Percentiles rank a stretch among this genome's conserved stretches.
These are phyloP conservation scores for Nakaseomyces bracarensis DNA, from an alignment of 1,139 yeast genomes.

Conservation along the genomic window DNA sequence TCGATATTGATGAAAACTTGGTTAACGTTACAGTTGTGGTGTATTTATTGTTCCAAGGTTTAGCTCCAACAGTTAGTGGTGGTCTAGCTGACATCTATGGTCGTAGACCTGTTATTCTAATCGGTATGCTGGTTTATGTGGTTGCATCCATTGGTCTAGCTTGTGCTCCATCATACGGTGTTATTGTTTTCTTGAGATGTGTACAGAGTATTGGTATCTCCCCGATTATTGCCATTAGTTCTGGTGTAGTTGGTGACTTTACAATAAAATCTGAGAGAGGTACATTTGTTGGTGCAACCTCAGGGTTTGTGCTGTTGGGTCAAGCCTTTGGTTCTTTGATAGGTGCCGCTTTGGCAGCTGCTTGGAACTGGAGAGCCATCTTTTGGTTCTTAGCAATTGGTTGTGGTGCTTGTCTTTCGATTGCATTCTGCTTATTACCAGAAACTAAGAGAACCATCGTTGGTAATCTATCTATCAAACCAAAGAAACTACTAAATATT, in stretches of 20 bases:
- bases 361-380: slow-evolving; percentile 67
- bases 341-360: slow-evolving; percentile 57
- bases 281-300: slow-evolving; percentile 50
- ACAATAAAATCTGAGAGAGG: slow-evolving; percentile 59
- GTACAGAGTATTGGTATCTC: slow-evolving; percentile 65
- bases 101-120: slow-evolving; percentile 54
- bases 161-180: slow-evolving; percentile 43
- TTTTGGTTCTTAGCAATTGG: slow-evolving; percentile 67
- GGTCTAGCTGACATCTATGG: slow-evolving; percentile 56
- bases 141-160: slow-evolving; percentile 58
- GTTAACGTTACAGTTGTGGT: slow-evolving; percentile 65
- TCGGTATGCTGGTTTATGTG: slow-evolving; percentile 46
- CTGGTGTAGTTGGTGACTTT: slow-evolving; percentile 65
- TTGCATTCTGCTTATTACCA: slow-evolving; percentile 41
- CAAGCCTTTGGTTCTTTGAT: slow-evolving; percentile 71
- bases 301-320: slow-evolving; percentile 60
- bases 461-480: slow-evolving; percentile 55
- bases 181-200: slow-evolving; percentile 49
- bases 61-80: slow-evolving; percentile 50
- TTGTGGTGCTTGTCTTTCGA: slow-evolving; percentile 38
- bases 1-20: slow-evolving; percentile 45
- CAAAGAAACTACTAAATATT: slow-evolving; percentile 36
- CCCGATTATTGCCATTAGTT: slow-evolving; percentile 57
- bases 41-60: slow-evolving; percentile 62
- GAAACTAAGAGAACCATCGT: slow-evolving; percentile 65